Conservation (phyloP, 1,284 basidiomycete species). For the Trametes polyzona region DNA sequence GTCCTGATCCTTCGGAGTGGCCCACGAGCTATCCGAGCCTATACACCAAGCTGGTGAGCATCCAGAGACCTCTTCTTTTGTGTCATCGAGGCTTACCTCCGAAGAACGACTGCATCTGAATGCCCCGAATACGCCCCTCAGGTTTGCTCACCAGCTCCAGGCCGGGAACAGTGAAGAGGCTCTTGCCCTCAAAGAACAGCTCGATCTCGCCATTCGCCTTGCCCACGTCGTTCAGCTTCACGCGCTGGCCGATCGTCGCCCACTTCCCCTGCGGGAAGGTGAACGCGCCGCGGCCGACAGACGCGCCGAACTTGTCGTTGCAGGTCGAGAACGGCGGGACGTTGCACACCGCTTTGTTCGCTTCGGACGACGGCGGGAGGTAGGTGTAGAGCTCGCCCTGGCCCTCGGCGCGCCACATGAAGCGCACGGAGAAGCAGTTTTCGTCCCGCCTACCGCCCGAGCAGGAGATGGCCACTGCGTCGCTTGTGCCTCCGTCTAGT, state of each 20-base stretch:
- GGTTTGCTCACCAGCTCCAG: conserved; percentile 51
- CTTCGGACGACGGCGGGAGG: conserved; percentile 59
- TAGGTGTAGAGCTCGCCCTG: conserved; percentile 65
- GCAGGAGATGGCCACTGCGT: conserved; percentile 46
- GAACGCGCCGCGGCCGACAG: conserved; percentile 64
- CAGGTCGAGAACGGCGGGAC: conserved; percentile 58
- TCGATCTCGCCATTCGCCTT: conserved; percentile 58
- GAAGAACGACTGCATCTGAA: conserved; percentile 73
- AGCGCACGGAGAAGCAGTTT: conserved; percentile 57
- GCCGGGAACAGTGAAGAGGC: conserved; percentile 54
- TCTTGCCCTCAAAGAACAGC: conserved; percentile 61
- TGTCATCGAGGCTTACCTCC: conserved; percentile 47
- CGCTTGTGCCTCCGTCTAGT: conserved; percentile 55
- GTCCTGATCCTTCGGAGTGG: conserved; percentile 58
- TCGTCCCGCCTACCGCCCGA: conserved; percentile 53
- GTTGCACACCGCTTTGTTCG: conserved; percentile 58
- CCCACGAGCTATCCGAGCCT: conserved; percentile 52
- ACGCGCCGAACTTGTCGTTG: conserved; percentile 65
- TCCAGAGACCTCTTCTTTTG: not conserved
- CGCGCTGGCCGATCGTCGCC: conserved; percentile 8
- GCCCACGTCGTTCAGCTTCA: conserved; percentile 31
- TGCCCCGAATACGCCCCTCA: conserved; percentile 55
- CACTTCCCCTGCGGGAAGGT: conserved; percentile 2
- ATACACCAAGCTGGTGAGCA: not conserved
- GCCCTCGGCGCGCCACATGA: conserved; percentile 59